Percentiles rank a stretch among this genome's conserved stretches.
phyloP scores from a whole-genome alignment of 2,329 filamentous ascomycete genomes.

The Diaporthe caulivora region DNA sequence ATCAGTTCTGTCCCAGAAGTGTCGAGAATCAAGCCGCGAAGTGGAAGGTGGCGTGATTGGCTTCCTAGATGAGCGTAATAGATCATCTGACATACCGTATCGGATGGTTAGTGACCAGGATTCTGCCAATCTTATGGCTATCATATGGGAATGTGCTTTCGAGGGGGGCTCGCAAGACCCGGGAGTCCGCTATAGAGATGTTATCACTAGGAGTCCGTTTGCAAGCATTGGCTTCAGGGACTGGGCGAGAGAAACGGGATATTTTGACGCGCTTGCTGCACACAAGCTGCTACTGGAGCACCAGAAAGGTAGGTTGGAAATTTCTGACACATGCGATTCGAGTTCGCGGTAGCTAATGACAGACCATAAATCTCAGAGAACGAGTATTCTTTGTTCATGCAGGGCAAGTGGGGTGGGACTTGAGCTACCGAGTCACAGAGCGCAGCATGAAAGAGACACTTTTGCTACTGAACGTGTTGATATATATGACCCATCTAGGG shows the following conservation, averaged over 20 bases:
- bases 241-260: not conserved
- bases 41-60: not conserved
- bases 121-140: not conserved
- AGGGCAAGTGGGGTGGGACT: not conserved
- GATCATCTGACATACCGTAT: not conserved
- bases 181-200: not conserved
- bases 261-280: not conserved
- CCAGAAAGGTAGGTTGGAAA: not conserved
- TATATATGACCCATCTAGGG: too few species aligned
- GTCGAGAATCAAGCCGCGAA: not conserved
- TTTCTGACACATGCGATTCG: not conserved
- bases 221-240: not conserved
- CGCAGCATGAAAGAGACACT: not conserved
- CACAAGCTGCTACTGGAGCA: not conserved
- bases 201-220: not conserved
- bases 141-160: not conserved
- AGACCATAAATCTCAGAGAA: not conserved
- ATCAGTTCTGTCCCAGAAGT: not conserved
- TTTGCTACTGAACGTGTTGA: not conserved
- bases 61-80: not conserved
- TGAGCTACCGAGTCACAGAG: not conserved
- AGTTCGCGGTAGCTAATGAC: not conserved
- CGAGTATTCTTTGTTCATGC: not conserved
- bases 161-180: not conserved
- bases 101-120: not conserved